A percentile compares a stretch with the other conserved stretches of the same genome.
These are phyloP conservation scores for Yamadazyma sp. DNA, from an alignment of 805 yeast genomes.

Conservation along the genomic window DNA sequence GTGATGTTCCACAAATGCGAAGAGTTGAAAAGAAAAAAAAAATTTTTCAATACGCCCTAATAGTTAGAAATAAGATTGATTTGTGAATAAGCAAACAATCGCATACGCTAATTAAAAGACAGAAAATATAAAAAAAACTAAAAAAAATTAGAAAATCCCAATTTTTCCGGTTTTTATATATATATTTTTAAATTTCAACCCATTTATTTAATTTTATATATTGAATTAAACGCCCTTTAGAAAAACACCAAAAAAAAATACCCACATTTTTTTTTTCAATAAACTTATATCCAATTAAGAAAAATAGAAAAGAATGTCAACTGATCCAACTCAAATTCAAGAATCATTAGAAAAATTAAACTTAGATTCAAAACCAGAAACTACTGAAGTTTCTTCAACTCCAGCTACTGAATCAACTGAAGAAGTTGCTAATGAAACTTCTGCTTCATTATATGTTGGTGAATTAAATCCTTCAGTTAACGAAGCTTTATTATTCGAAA, in stretches of 20 bases:
- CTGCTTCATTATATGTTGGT: constrained; percentile 94
- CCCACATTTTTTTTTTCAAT: too few species aligned
- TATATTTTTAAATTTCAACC: not conserved
- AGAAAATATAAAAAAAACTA: constrained; percentile 5
- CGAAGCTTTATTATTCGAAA: constrained; percentile 92
- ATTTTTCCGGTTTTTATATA: constrained; percentile 1
- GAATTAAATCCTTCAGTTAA: constrained; percentile 90
- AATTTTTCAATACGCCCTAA: constrained; percentile 8
- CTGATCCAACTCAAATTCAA: constrained; percentile 45
- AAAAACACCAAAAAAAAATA: constrained; percentile 2
- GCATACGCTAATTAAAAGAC: not conserved
- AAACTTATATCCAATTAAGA: constrained; percentile 5
- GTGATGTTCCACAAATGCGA: constrained; percentile 4
- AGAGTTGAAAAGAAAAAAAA: constrained; percentile 1
- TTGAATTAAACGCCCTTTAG: not conserved
- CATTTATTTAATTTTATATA: constrained; percentile 1
- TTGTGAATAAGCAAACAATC: too few species aligned
- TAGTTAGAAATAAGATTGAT: too few species aligned
- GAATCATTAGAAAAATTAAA: constrained; percentile 48
- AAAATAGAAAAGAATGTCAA: constrained; percentile 14
- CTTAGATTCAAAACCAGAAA: constrained; percentile 35
- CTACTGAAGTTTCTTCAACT: constrained; percentile 21
- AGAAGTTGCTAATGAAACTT: constrained; percentile 48
- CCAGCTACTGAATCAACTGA: constrained; percentile 29
- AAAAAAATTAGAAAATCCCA: constrained; percentile 11